Evolutionary conservation across 2,329 filamentous ascomycete species (phyloP).

Genomic region (Colletotrichum endophyticum): DNA sequence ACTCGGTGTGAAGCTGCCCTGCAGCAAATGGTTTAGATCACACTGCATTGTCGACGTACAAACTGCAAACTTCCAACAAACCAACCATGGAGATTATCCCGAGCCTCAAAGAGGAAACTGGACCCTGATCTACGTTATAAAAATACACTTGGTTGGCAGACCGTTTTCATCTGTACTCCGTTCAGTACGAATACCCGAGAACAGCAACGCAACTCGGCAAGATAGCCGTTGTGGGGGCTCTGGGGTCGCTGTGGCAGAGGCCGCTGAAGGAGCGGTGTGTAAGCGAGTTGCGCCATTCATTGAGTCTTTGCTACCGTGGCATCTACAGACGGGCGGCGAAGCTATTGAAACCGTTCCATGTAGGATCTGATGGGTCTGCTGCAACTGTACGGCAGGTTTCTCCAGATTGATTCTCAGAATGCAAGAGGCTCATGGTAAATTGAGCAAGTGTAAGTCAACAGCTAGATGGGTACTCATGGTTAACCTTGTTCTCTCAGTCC

Average conservation of each 20-base stretch:
- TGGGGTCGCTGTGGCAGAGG: not conserved
- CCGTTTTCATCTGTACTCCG: not conserved
- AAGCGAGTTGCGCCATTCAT: not conserved
- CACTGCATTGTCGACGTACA: not conserved
- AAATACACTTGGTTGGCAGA: not conserved
- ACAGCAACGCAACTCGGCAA: not conserved
- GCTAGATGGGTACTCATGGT: not conserved
- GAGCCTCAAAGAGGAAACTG: not conserved
- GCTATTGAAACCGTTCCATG: not conserved
- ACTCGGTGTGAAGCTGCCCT: not conserved
- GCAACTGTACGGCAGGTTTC: not conserved
- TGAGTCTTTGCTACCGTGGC: not conserved
- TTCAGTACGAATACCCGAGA: not conserved
- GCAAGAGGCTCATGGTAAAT: not conserved
- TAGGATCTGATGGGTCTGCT: not conserved
- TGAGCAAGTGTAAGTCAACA: not conserved
- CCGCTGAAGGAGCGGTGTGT: not conserved
- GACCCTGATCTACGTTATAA: not conserved
- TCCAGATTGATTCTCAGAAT: not conserved
- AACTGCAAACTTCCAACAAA: not conserved
- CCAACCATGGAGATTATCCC: not conserved
- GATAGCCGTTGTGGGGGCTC: not conserved
- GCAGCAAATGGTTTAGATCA: not conserved
- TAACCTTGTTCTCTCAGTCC: not conserved
- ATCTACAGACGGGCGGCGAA: not conserved